Evolutionary conservation across 345 rosid genomes (phyloP).

Genomic region (Salix brachista): DNA sequence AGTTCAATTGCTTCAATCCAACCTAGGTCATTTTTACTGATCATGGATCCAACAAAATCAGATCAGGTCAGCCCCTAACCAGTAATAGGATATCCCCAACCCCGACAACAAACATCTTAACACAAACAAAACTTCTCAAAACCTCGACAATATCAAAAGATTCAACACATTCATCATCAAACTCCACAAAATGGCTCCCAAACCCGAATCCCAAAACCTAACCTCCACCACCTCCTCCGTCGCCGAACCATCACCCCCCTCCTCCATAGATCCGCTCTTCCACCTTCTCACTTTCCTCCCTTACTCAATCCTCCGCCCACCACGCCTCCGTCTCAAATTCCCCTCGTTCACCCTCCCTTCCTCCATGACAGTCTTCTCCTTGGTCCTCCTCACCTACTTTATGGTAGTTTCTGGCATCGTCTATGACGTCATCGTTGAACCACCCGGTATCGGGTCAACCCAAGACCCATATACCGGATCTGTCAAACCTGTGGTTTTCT

Average conservation of each 20-base stretch:
- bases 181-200: conserved; percentile 6
- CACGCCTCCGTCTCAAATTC: conserved; percentile 86
- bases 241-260: background rate
- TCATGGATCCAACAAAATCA: background rate
- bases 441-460: conserved; percentile 92
- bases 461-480: conserved; percentile 88
- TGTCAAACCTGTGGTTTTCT: conserved; percentile 84
- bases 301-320: conserved; percentile 68
- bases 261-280: conserved; percentile 64
- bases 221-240: background rate
- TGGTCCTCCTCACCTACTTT: conserved; percentile 90
- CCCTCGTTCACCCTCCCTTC: conserved; percentile 82
- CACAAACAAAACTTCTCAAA: background rate
- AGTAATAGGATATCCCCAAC: background rate
- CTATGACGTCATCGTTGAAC: conserved; percentile 93
- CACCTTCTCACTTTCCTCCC: conserved; percentile 58
- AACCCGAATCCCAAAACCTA: background rate
- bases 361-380: conserved; percentile 77
- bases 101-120: background rate
- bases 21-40: background rate
- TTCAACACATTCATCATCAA: background rate
- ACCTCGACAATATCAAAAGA: background rate
- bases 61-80: background rate
- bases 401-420: conserved; percentile 87
- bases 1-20: background rate